Evolutionary conservation across 2,329 filamentous ascomycete species (phyloP), one percentile per base, ranked within the genome.

Genomic region (Pleoardoris graminearum): DNA sequence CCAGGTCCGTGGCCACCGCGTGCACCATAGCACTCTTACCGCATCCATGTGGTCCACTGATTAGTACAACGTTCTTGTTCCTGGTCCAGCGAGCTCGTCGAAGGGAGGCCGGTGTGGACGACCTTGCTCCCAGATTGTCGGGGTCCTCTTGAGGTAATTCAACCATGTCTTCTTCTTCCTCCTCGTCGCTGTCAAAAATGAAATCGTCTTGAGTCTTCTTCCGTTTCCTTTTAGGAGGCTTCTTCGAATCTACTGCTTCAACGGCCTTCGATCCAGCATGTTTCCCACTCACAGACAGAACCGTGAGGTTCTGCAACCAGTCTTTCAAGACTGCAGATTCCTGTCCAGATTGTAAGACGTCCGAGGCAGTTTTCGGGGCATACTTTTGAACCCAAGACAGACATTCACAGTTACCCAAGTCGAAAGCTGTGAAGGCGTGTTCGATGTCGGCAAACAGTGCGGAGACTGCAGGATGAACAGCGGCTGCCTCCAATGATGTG

Each of bases 11-110:
- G 4, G 94, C 93, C 36, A 92, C 88, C 3, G 94, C 94, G 71
- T 95, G 92, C 0, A 97, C 88, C 1, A 91, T 86, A 5, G 95
- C 92, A 11, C 92, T 96, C 76, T 99, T 99, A 2, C 94, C 95
- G 68, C 88, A 93, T 0, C 94, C 94, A 60, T 89, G 82, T 2
- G 93, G 91, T 0, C 94, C 94, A 65, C 91, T 97, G 27, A 99
- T 79, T 7, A 99, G 77, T n/a, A 97, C 83, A 0, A 87, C 84
- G 72, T 97, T 97, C 45, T 81, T 81, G 19, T 67, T 65, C 7
- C 72, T 77, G 62, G 50, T 77, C 56, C 65, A 63, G 29, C 55
- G 58, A n/a, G 61, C 55, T 66, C 39, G 73, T 36, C 53, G 61
- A 16, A 59, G 70, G 48, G 59, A 78, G 72, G 70, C 74, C 69